Conservation (phyloP, 768 basidiomycete genomes). For the Sistotremastrum niveocremeum region DNA sequence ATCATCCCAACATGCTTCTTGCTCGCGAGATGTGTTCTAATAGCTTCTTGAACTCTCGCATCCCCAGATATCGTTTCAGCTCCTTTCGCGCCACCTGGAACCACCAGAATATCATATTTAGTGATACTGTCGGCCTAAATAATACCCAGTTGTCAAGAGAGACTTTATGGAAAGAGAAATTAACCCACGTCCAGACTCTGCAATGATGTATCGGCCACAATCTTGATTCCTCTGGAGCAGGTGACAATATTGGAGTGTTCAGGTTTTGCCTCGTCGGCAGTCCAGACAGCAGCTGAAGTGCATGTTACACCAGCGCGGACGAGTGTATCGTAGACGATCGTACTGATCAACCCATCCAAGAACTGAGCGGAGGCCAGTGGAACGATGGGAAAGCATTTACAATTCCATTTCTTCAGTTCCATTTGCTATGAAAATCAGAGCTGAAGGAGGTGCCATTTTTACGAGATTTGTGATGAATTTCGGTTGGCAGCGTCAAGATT, state of each 20-base stretch:
- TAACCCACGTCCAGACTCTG: conserved; percentile 8
- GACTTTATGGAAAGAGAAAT: not conserved
- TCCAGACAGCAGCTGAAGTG: conserved; percentile 48
- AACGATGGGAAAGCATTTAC: conserved; percentile 26
- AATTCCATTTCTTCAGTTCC: conserved; percentile 89
- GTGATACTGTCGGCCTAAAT: conserved; percentile 26
- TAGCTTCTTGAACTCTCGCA: conserved; percentile 44
- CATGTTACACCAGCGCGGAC: conserved; percentile 58
- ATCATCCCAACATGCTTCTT: conserved; percentile 69
- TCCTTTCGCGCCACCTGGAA: conserved; percentile 71
- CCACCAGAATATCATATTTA: conserved; percentile 51
- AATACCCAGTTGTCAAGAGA: conserved; percentile 2
- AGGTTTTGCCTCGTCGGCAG: conserved; percentile 10
- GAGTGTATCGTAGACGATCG: conserved; percentile 71
- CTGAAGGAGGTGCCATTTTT: conserved; percentile 24
- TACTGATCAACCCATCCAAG: conserved; percentile 26
- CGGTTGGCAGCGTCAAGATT: too few species aligned
- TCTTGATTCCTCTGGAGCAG: conserved; percentile 61
- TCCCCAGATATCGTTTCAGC: conserved; percentile 58
- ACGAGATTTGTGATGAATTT: too few species aligned
- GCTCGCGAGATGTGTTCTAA: conserved; percentile 38
- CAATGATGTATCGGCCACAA: conserved; percentile 43
- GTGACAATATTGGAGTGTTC: conserved; percentile 35
- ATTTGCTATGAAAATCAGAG: conserved; percentile 61
- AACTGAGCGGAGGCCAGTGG: not conserved